A percentile compares a stretch with the other conserved stretches of the same genome.
Evolutionary conservation across 306 rosid species (phyloP).

Genomic region (Cucurbita argyrosperma): DNA sequence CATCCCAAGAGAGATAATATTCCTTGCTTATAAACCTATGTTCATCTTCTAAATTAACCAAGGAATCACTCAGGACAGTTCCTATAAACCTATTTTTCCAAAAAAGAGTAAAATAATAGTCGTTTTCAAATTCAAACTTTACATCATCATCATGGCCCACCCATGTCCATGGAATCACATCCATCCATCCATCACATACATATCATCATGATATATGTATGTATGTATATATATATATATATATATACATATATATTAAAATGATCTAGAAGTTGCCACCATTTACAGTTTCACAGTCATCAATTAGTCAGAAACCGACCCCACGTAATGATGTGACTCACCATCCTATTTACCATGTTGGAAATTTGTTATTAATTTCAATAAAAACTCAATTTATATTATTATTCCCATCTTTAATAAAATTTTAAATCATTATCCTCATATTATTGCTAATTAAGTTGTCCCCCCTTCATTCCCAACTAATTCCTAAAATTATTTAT

Average conservation of each 20-base stretch:
- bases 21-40: no score
- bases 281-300: conserved; percentile 22
- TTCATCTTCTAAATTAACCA: no score
- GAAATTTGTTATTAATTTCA: neutral
- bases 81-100: no score
- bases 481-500: neutral
- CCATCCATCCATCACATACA: neutral
- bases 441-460: conserved; percentile 4
- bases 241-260: neutral
- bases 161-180: neutral
- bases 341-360: neutral
- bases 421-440: conserved; percentile 2
- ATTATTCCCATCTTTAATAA: neutral
- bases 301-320: conserved; percentile 34
- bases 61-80: no score
- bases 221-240: neutral
- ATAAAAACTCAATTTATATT: neutral
- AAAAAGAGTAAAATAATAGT: neutral
- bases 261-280: neutral
- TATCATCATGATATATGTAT: neutral
- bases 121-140: neutral
- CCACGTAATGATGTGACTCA: conserved; percentile 30
- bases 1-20: no score
- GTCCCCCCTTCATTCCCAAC: neutral
- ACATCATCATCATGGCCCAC: neutral